These are phyloP conservation scores for Zygoascus hellenicus DNA, from an alignment of 1,139 yeast genomes.

Conservation along the genomic window DNA sequence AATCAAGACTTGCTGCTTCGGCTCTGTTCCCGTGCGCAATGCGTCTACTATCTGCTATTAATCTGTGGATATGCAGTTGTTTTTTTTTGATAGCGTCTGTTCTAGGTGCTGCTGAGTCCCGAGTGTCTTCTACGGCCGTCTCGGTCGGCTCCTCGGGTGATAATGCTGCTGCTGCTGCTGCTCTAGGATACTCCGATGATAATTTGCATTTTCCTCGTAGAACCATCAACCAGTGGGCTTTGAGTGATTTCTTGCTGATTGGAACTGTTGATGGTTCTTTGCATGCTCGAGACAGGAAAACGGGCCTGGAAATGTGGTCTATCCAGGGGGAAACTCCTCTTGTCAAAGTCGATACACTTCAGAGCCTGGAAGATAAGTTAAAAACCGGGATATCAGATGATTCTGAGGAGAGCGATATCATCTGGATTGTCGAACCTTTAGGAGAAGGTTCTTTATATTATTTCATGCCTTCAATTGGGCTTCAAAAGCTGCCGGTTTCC, in stretches of 20 bases:
- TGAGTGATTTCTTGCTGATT: slow-evolving; percentile 59
- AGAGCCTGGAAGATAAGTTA: slow-evolving; percentile 4
- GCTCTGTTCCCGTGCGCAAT: no score
- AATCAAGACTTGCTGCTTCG: no score
- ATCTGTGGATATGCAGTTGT: no score
- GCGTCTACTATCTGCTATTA: no score
- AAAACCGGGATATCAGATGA: slow-evolving; percentile 17
- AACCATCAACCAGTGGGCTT: slow-evolving; percentile 46
- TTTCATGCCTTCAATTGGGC: slow-evolving; percentile 71
- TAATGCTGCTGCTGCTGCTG: slow-evolving; percentile 4
- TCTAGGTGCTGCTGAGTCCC: no score
- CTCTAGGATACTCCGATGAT: background rate
- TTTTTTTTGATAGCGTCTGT: no score
- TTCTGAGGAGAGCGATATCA: slow-evolving; percentile 28
- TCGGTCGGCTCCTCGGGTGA: background rate
- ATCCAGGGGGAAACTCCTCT: slow-evolving; percentile 43
- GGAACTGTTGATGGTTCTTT: slow-evolving; percentile 87
- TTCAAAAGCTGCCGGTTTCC: slow-evolving; percentile 76
- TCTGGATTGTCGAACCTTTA: slow-evolving; percentile 89
- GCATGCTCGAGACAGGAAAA: slow-evolving; percentile 71
- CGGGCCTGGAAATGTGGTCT: slow-evolving; percentile 79
- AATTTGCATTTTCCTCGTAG: slow-evolving; percentile 12
- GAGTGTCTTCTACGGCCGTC: no score
- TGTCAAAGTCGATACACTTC: slow-evolving; percentile 27
- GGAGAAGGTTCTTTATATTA: slow-evolving; percentile 83